A percentile compares a stretch with the other conserved stretches of the same genome.
Evolutionary conservation across 164 flowering plant species (phyloP).

Genomic region (Warburgia ugandensis): DNA sequence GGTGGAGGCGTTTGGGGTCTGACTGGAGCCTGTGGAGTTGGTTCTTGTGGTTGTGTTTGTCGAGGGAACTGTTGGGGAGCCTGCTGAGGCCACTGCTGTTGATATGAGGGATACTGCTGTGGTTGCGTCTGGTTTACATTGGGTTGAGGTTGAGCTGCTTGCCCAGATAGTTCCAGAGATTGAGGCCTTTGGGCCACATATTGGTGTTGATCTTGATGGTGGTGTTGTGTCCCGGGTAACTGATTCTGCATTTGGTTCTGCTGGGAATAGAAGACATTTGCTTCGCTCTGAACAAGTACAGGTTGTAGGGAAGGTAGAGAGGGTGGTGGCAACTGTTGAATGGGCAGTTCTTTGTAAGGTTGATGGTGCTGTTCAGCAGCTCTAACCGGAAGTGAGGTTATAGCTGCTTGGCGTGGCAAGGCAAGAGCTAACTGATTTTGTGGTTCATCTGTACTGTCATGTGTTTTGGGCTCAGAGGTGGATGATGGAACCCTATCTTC

Average conservation of each 20-base stretch:
- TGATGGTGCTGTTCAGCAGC: slow-evolving; percentile 35
- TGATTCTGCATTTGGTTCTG: slow-evolving; percentile 38
- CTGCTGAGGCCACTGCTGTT: slow-evolving; percentile 67
- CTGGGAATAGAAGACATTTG: slow-evolving; percentile 50
- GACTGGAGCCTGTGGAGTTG: slow-evolving; percentile 44
- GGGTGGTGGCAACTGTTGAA: slow-evolving; percentile 22
- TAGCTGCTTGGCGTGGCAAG: slow-evolving; percentile 55
- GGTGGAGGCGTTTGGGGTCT: slow-evolving; percentile 38
- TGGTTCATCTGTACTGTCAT: slow-evolving; percentile 37
- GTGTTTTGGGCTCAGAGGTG: slow-evolving; percentile 29
- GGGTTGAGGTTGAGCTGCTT: slow-evolving; percentile 37
- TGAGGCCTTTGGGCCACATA: slow-evolving; percentile 36
- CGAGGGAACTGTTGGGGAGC: slow-evolving; percentile 44
- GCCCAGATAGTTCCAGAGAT: slow-evolving; percentile 35
- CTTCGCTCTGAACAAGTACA: slow-evolving; percentile 27
- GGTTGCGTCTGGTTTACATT: slow-evolving; percentile 43
- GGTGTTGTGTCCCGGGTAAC: slow-evolving; percentile 28
- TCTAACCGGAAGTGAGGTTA: slow-evolving; percentile 27
- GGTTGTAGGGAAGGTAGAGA: slow-evolving; percentile 44
- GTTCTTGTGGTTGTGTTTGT: slow-evolving; percentile 29
- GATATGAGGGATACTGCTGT: slow-evolving; percentile 42
- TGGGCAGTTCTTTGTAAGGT: slow-evolving; percentile 20
- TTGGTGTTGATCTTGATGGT: slow-evolving; percentile 50
- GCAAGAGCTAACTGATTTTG: slow-evolving; percentile 77
- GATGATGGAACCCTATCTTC: slow-evolving; percentile 35